Evolutionary conservation across 495 filamentous ascomycete species (phyloP).

Genomic region (Lophiostoma macrostomum): DNA sequence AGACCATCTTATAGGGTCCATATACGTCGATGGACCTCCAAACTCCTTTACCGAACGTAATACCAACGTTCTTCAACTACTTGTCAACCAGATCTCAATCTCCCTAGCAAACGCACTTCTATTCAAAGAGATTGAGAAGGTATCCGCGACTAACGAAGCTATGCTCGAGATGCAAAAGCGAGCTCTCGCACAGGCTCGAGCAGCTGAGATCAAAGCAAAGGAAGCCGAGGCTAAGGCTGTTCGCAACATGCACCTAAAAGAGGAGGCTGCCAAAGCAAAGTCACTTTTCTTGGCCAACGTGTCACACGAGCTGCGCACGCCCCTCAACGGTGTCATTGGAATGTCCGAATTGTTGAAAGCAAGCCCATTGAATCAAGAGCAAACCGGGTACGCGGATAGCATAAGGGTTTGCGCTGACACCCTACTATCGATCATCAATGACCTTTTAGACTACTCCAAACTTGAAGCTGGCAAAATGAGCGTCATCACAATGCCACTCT

Average conservation of each 20-base stretch:
- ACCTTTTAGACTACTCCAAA: constrained; percentile 90
- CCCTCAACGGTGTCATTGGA: constrained; percentile 85
- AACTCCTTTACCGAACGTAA: constrained; percentile 59
- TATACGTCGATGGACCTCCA: constrained; percentile 76
- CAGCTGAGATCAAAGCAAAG: constrained; percentile 80
- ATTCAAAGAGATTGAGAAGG: constrained; percentile 60
- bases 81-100: constrained; percentile 87
- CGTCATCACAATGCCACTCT: constrained; percentile 80
- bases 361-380: constrained; percentile 72
- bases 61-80: constrained; percentile 75
- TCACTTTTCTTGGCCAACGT: constrained; percentile 92
- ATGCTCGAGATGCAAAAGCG: constrained; percentile 87
- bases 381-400: constrained; percentile 87
- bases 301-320: constrained; percentile 76
- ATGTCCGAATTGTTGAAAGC: constrained; percentile 83
- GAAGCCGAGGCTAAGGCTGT: constrained; percentile 78
- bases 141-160: constrained; percentile 63
- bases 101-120: constrained; percentile 83
- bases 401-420: constrained; percentile 89
- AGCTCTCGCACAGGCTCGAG: constrained; percentile 72
- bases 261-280: constrained; percentile 88
- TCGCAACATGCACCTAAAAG: constrained; percentile 81
- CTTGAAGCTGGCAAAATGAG: constrained; percentile 96
- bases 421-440: constrained; percentile 89
- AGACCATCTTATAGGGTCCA: constrained; percentile 71